phyloP scores from a whole-genome alignment of 1,139 yeast genomes.

The Pneumocystis murina region DNA sequence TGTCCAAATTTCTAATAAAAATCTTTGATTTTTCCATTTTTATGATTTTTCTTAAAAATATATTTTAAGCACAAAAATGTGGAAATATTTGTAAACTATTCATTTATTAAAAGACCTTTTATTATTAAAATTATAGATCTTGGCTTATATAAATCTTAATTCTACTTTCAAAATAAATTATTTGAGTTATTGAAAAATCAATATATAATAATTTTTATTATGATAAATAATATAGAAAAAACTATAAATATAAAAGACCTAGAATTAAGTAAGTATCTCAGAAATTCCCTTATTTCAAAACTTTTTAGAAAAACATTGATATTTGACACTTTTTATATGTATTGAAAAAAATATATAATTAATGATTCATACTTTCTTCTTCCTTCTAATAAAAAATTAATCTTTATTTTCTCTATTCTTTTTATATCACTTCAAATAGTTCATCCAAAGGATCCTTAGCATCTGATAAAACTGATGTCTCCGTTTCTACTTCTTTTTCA shows the following conservation, averaged over 20 bases:
- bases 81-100: not conserved
- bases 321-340: not conserved
- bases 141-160: not conserved
- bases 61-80: not conserved
- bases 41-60: not conserved
- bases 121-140: no score
- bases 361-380: not conserved
- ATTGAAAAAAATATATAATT: not conserved
- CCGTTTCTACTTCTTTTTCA: conserved; percentile 44
- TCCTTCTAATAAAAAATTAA: not conserved
- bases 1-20: not conserved
- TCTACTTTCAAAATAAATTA: no score
- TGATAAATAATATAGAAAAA: no score
- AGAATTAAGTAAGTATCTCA: no score
- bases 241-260: no score
- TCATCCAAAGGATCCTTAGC: not conserved
- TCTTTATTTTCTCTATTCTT: not conserved
- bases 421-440: not conserved
- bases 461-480: not conserved
- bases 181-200: no score
- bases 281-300: no score
- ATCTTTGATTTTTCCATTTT: not conserved
- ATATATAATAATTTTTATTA: no score
- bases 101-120: no score
- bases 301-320: no score